phyloP scores from a whole-genome alignment of 1,139 yeast species.

The Lodderomyces metapsilosis region DNA sequence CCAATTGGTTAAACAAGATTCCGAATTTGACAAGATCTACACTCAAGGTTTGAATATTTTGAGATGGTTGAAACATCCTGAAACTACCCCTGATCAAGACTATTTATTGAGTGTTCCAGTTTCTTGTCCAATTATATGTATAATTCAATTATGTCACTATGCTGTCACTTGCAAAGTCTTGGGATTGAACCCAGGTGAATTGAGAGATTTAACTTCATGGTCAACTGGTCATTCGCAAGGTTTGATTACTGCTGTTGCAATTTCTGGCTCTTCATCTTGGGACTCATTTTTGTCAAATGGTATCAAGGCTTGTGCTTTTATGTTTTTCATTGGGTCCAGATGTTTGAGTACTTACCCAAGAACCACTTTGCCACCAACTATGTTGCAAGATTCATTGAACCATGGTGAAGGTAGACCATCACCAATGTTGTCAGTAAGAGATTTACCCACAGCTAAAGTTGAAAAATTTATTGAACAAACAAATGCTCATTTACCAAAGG shows the following conservation, averaged over 20 bases:
- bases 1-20: conserved; percentile 66
- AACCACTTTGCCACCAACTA: conserved; percentile 91
- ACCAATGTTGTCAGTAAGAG: conserved; percentile 95
- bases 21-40: conserved; percentile 81
- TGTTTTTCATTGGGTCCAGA: conserved; percentile 92
- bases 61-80: conserved; percentile 82
- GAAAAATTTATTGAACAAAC: conserved; percentile 79
- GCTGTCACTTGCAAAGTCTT: conserved; percentile 82
- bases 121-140: conserved; percentile 93
- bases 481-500: conserved; percentile 87
- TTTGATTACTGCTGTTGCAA: conserved; percentile 87
- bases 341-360: conserved; percentile 88
- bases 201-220: conserved; percentile 66
- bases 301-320: conserved; percentile 74
- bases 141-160: conserved; percentile 91
- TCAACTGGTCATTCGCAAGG: conserved; percentile 99
- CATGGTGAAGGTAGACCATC: conserved; percentile 96
- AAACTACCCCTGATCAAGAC: conserved; percentile 85
- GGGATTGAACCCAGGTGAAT: conserved; percentile 88
- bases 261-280: conserved; percentile 87
- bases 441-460: conserved; percentile 76
- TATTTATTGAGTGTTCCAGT: conserved; percentile 90
- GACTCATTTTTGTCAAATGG: conserved; percentile 71
- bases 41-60: conserved; percentile 91
- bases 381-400: conserved; percentile 88